phyloP scores from a whole-genome alignment of 148 eudicot species.

The Camellia lanceoleosa region DNA sequence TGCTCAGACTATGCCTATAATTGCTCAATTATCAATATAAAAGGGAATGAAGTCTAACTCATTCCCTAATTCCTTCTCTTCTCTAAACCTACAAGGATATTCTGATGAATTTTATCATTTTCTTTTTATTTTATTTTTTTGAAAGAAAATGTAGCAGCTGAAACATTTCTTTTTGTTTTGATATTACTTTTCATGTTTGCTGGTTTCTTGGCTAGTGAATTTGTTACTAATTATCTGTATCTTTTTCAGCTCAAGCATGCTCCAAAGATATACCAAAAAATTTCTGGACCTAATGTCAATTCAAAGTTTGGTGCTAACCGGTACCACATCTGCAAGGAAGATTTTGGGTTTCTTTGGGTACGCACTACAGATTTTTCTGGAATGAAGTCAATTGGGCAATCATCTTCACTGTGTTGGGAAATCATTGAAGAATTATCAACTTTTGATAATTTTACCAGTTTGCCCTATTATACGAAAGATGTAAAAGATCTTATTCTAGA shows the following conservation, averaged over 20 bases:
- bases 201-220: not conserved
- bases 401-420: slow-evolving; percentile 75
- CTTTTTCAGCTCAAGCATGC: slow-evolving; percentile 72
- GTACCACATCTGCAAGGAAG: slow-evolving; percentile 83
- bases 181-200: not conserved
- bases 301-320: slow-evolving; percentile 64
- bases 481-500: slow-evolving; percentile 40
- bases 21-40: too few relatives aligned
- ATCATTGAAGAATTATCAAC: slow-evolving; percentile 39
- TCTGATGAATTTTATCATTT: not conserved
- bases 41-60: too few relatives aligned
- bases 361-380: slow-evolving; percentile 80
- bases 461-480: slow-evolving; percentile 54
- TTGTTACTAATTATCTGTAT: not conserved
- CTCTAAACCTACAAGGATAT: not conserved
- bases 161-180: not conserved
- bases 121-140: not conserved
- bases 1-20: too few relatives aligned
- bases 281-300: slow-evolving; percentile 59
- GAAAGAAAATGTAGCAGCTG: not conserved
- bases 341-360: slow-evolving; percentile 72
- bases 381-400: slow-evolving; percentile 63
- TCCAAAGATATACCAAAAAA: slow-evolving; percentile 66
- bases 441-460: slow-evolving; percentile 36
- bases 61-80: too few relatives aligned